Conservation (phyloP, 2,329 filamentous ascomycete species). For the Alternaria sp. region DNA sequence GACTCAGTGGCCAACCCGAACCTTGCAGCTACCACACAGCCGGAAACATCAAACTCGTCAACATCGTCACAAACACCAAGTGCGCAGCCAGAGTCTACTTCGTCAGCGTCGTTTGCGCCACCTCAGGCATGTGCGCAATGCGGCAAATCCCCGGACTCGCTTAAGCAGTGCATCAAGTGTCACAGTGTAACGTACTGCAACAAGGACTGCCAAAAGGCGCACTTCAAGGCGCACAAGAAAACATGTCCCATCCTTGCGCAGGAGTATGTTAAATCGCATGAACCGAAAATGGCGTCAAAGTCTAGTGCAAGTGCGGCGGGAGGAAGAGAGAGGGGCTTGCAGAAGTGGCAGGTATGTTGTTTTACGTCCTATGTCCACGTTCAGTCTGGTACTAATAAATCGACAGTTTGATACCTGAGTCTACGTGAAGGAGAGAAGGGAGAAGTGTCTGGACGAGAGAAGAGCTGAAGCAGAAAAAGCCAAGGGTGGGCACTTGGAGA, state of each 20-base stretch:
- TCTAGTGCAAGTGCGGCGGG: conserved; percentile 35
- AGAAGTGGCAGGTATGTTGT: conserved; percentile 52
- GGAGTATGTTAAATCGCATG: conserved; percentile 50
- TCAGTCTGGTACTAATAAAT: conserved; percentile 5
- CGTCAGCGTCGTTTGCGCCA: conserved; percentile 25
- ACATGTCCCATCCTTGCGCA: conserved; percentile 51
- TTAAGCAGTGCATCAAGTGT: conserved; percentile 53
- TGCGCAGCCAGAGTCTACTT: conserved; percentile 3
- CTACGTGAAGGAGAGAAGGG: not conserved
- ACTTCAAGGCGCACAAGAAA: conserved; percentile 54
- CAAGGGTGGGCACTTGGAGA: not conserved
- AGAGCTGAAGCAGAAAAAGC: not conserved
- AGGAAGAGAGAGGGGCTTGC: conserved; percentile 46
- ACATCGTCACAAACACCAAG: conserved; percentile 6
- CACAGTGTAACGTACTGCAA: conserved; percentile 53
- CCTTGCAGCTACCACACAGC: not conserved
- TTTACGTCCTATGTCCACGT: not conserved
- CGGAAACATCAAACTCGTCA: conserved; percentile 3
- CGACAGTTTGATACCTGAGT: conserved; percentile 18
- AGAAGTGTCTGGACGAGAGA: not conserved
- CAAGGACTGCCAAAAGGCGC: conserved; percentile 54
- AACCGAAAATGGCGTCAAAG: conserved; percentile 52
- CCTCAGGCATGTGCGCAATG: conserved; percentile 38
- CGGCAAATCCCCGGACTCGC: conserved; percentile 25
- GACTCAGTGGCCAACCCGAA: not conserved